Conservation (phyloP, 2,329 filamentous ascomycete species). For the Ophiosphaerella korrae region DNA sequence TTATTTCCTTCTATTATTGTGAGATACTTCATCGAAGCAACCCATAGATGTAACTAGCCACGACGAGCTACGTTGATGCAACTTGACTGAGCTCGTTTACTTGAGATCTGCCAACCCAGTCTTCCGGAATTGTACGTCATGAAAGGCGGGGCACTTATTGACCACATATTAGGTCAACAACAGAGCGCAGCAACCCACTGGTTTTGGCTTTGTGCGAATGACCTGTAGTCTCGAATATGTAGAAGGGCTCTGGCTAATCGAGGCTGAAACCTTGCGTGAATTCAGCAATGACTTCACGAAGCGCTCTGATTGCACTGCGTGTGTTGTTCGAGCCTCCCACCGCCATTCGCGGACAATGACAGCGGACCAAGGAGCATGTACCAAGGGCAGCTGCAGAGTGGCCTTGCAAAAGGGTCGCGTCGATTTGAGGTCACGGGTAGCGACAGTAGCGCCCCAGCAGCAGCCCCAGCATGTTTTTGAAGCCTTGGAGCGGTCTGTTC, state of each 20-base stretch:
- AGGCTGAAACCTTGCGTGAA: neutral
- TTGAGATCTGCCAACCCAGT: conserved; percentile 19
- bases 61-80: neutral
- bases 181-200: conserved; percentile 11
- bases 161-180: conserved; percentile 2
- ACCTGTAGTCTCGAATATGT: conserved; percentile 13
- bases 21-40: no score
- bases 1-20: no score
- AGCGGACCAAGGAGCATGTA: conserved; percentile 15
- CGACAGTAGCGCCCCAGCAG: conserved; percentile 19
- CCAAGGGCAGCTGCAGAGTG: conserved; percentile 13
- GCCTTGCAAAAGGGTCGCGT: conserved; percentile 3
- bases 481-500: conserved; percentile 31
- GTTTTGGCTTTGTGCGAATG: conserved; percentile 16
- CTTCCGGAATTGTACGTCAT: conserved; percentile 28
- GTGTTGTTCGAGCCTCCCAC: conserved; percentile 39
- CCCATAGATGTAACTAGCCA: neutral
- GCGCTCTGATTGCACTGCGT: conserved; percentile 24
- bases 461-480: conserved; percentile 20
- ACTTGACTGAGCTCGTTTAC: conserved; percentile 7
- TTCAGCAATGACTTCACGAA: conserved; percentile 4
- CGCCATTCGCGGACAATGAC: conserved; percentile 32
- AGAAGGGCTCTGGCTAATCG: conserved; percentile 12
- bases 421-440: conserved; percentile 17
- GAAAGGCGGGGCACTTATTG: conserved; percentile 23